phyloP scores from a whole-genome alignment of 2,329 filamentous ascomycete species.

The Rhynchosporium secalis region DNA sequence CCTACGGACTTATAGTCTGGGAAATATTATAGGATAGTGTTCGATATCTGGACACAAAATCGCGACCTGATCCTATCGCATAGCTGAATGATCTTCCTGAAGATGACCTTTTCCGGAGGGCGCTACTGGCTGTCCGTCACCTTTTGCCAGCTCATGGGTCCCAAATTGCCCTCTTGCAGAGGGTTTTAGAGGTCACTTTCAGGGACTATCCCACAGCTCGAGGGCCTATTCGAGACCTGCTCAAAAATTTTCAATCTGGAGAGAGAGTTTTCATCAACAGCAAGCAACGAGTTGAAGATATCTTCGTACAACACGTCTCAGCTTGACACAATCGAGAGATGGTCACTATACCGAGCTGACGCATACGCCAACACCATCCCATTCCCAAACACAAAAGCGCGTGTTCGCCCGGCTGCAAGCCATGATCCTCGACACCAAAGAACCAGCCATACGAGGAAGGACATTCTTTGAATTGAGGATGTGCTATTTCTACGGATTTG shows the following conservation, averaged over 20 bases:
- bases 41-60: neutral
- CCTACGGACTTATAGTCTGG: neutral
- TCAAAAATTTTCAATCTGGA: neutral
- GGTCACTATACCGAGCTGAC: slow-evolving; percentile 4
- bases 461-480: neutral
- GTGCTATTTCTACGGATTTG: slow-evolving; percentile 7
- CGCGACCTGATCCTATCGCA: neutral
- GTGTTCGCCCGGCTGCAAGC: neutral
- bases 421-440: neutral
- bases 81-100: neutral
- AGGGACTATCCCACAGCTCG: neutral
- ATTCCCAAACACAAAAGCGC: neutral
- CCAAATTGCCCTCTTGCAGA: neutral
- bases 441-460: neutral
- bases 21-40: neutral
- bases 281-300: neutral
- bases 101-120: slow-evolving; percentile 2
- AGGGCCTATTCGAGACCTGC: neutral
- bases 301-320: neutral
- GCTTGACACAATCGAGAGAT: neutral
- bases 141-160: neutral
- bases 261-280: neutral
- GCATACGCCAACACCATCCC: neutral
- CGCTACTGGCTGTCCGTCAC: neutral
- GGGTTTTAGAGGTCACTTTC: neutral